Evolutionary conservation across 805 yeast genomes (phyloP), one percentile per base, ranked within the genome.

Genomic region (Candida quercuum): DNA sequence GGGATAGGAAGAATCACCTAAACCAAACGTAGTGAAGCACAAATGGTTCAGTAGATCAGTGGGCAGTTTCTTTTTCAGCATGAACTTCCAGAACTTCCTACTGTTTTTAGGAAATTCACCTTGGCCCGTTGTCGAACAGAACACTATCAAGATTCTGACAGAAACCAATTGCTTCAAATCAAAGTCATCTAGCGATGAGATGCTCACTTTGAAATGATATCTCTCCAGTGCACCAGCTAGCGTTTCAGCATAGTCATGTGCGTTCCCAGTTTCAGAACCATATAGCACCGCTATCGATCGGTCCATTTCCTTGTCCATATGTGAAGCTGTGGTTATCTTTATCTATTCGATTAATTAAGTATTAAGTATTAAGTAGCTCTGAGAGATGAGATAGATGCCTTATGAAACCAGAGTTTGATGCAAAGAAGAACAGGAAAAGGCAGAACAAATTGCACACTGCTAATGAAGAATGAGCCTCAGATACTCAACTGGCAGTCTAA

Each of bases 91-190:
- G 45, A 91, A 75, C 42, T 73, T 76, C 45, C 68, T 67, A 1
- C 83, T 81, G 54, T 86, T 86, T 29, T 83, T 60, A 0, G 99
- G 98, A 24, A 91, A 60, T 43, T 84, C 96, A 20, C 99, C 99
- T 59, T 91, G 97, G 7, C 99, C 98, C 2, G 95, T 83, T 0
- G 99, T 91, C 1, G 96, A 80, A 55, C 94, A 84, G 3, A 91
- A 56, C 0, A 81, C 67, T 17, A 80, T 65, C 36, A 76, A 64
- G 21, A 61, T 59, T 6, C 62, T 51, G 13, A 77, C 69, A 4
- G 76, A 67, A 5, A 74, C 62, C 35, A 86, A 61, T 38, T 67
- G 67, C 46, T 68, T 71, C 31, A 81, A 57, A 40, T 78, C 74
- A 51, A 75, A 76, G 31, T 76, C 80, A 47, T 84, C 85, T 43